phyloP scores from a whole-genome alignment of 148 eudicot genomes.

The Fagopyrum esculentum region DNA sequence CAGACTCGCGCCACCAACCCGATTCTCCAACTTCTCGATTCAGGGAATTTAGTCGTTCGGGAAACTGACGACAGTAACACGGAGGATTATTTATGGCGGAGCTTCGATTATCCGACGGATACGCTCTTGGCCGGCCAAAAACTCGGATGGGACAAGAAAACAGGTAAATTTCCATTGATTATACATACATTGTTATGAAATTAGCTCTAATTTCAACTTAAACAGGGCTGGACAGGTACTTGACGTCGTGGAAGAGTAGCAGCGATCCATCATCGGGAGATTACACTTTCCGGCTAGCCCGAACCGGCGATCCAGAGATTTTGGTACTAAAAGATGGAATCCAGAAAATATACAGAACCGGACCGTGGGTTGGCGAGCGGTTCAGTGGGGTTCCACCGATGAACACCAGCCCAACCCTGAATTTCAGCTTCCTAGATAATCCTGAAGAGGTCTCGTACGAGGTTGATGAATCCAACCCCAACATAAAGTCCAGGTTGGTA shows the following conservation, averaged over 20 bases:
- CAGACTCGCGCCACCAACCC: conserved; percentile 5
- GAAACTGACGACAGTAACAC: conserved; percentile 16
- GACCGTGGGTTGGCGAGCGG: conserved; percentile 31
- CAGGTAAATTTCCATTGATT: conserved; percentile 5
- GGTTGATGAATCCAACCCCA: conserved; percentile 2
- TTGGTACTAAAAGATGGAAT: conserved; percentile 9
- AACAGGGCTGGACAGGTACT: conserved; percentile 18
- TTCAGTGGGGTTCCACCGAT: conserved; percentile 19
- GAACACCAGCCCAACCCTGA: conserved; percentile 6
- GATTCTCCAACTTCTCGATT: conserved; percentile 38
- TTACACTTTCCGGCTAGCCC: conserved; percentile 17
- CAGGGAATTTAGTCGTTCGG: conserved; percentile 48
- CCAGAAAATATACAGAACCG: conserved; percentile 16
- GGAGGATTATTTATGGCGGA: conserved; percentile 41
- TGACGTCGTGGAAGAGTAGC: conserved; percentile 44
- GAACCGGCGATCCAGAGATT: conserved; percentile 19
- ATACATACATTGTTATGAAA: background rate
- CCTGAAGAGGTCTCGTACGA: conserved; percentile 21
- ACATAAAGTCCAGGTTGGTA: conserved; percentile 4
- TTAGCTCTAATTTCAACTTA: background rate
- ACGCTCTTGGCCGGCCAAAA: conserved; percentile 49
- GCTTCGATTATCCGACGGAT: conserved; percentile 64
- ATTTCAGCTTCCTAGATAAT: conserved; percentile 16
- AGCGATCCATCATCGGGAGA: conserved; percentile 52
- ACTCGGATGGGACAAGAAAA: conserved; percentile 35